Percentiles rank a stretch among this genome's conserved stretches.
phyloP scores from a whole-genome alignment of 2,329 filamentous ascomycete genomes.

The Sporothrix variecibatus region DNA sequence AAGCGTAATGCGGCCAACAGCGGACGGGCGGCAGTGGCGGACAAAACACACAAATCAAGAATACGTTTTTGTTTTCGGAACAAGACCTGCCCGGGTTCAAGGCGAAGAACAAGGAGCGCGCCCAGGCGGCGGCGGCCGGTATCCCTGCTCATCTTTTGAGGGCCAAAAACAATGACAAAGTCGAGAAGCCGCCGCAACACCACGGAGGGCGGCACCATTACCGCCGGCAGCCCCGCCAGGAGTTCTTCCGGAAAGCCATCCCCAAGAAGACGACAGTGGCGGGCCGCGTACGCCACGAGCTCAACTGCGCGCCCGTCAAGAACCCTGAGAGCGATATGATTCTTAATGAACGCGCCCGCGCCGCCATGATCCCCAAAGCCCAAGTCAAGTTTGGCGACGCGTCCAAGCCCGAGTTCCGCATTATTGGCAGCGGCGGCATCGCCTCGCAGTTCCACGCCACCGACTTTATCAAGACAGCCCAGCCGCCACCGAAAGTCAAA shows the following conservation, averaged over 20 bases:
- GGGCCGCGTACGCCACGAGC: conserved; percentile 73
- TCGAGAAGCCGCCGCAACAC: conserved; percentile 47
- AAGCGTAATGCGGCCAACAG: not conserved
- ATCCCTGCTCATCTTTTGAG: conserved; percentile 60
- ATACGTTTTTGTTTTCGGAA: conserved; percentile 91
- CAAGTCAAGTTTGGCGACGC: conserved; percentile 54
- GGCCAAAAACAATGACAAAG: conserved; percentile 40
- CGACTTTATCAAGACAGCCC: conserved; percentile 57
- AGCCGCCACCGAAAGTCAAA: conserved; percentile 55
- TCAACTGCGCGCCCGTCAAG: conserved; percentile 71
- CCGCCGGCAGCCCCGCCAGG: conserved; percentile 39
- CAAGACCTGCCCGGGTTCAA: conserved; percentile 83
- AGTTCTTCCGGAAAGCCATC: conserved; percentile 70
- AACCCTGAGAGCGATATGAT: conserved; percentile 69
- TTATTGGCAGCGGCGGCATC: conserved; percentile 61
- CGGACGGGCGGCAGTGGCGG: conserved; percentile 2
- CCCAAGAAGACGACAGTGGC: conserved; percentile 79
- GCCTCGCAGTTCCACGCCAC: conserved; percentile 49
- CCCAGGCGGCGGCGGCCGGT: conserved; percentile 58
- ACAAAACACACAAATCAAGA: conserved; percentile 62
- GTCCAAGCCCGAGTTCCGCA: conserved; percentile 49
- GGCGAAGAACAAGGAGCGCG: conserved; percentile 56
- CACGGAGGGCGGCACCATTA: conserved; percentile 31
- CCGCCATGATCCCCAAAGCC: conserved; percentile 63
- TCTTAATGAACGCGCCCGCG: conserved; percentile 58